Percentiles rank a stretch among this genome's conserved stretches.
Conservation (phyloP, 2,329 filamentous ascomycete species). For the Fusarium secorum region DNA sequence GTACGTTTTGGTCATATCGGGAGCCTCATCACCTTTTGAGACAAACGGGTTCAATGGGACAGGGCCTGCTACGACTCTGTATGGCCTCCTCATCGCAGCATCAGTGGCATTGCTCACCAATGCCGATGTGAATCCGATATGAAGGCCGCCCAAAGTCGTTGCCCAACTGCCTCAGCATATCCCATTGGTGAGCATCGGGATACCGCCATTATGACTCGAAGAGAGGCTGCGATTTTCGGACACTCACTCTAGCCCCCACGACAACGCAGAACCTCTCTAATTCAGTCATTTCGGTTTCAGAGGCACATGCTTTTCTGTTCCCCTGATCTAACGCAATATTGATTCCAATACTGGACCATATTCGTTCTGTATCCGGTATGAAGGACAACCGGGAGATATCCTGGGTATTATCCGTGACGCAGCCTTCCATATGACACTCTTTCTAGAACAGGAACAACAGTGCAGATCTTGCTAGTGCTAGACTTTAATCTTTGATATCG, state of each 20-base stretch:
- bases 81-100: slow-evolving; percentile 32
- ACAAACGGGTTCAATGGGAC: slow-evolving; percentile 25
- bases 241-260: slow-evolving; percentile 35
- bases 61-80: slow-evolving; percentile 24
- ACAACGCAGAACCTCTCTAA: slow-evolving; percentile 22
- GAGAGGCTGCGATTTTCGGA: slow-evolving; percentile 23
- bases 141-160: slow-evolving; percentile 30
- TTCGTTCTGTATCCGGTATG: slow-evolving; percentile 4
- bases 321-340: slow-evolving; percentile 9
- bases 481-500: slow-evolving; percentile 20
- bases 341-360: slow-evolving; percentile 12
- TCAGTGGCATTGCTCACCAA: slow-evolving; percentile 33
- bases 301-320: slow-evolving; percentile 20
- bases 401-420: slow-evolving; percentile 24
- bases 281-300: slow-evolving; percentile 24
- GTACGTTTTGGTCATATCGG: slow-evolving; percentile 26
- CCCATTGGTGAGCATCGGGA: slow-evolving; percentile 37
- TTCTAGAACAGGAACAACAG: slow-evolving; percentile 7
- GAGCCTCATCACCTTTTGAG: slow-evolving; percentile 38
- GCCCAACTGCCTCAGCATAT: slow-evolving; percentile 32
- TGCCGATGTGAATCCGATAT: slow-evolving; percentile 19
- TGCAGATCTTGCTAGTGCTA: slow-evolving; percentile 8
- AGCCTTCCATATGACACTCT: slow-evolving; percentile 14
- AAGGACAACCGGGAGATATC: slow-evolving; percentile 18
- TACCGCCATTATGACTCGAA: slow-evolving; percentile 42